Base-by-base conservation (phyloP, 1,139 yeast genomes). In the Sugiyamaella sp. region DNA sequence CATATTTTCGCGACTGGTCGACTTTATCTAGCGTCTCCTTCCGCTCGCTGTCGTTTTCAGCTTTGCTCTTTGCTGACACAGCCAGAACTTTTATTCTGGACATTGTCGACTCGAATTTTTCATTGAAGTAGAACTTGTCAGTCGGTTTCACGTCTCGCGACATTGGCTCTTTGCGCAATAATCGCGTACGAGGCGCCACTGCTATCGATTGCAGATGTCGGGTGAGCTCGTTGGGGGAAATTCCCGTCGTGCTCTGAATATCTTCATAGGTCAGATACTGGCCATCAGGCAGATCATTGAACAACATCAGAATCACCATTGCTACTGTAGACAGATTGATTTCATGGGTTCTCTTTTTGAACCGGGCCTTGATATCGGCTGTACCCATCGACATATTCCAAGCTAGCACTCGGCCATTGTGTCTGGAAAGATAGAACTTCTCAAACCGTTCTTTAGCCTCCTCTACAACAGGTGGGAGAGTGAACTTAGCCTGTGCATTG, bases 311-410 rank as follows among this genome's bases (percentile, higher is more conserved):
- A 19, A 93, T 82, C 0, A 87, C 74, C 45, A 89, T 95, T 12
- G 96, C 89, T 61, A 84, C 82, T 0, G 95, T 80, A 0, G 97
- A 85, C 80, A 91, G 77, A 61, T 84, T 88, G 49, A 91, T 80
- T 55, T 88, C 95, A 65, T 93, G 91, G 1, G 87, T 81, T 48
- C 82, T 79, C 41, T 82, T 79, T 5, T 85, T 84, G 46, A 71
- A 66, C 37, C 68, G 64, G 2, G 73, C 72, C 33, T 65, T 63
- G 54, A 95, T 78, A 63, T 90, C 97, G 59, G 87, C 83, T 1
- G 89, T 82, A 1, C 97, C 96, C 60, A 74, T 62, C 61, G 85
- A 84, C 21, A 91, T 89, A 46, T 90, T 85, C 97, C 97, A 93
- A 44, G 76, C 80, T 52, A 93, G 72, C 29, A 82, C 80, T 64